Percentiles rank a stretch among this genome's conserved stretches.
Conservation (phyloP, 1,139 yeast species). For the Candida sp. region DNA sequence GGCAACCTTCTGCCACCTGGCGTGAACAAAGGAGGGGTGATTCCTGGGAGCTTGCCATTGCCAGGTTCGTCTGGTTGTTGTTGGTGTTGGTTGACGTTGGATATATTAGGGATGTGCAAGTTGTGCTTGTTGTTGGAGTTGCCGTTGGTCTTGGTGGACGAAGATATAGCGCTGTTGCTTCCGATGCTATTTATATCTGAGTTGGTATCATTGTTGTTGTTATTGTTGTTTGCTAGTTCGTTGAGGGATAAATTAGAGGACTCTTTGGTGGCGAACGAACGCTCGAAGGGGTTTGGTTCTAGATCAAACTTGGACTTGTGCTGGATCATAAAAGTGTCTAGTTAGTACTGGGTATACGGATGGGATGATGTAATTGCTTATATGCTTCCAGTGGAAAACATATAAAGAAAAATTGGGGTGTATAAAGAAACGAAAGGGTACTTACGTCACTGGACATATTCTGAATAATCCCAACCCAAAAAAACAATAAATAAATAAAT, state of each 20-base stretch:
- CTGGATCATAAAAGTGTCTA: conserved; percentile 18
- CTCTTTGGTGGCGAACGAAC: conserved; percentile 78
- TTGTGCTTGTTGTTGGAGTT: conserved; percentile 32
- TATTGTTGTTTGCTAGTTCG: conserved; percentile 5
- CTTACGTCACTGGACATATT: conserved; percentile 16
- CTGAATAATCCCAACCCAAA: neutral
- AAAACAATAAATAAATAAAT: neutral
- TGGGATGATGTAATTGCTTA: neutral
- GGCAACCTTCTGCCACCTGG: conserved; percentile 69
- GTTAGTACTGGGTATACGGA: conserved; percentile 20
- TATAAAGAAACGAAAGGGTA: conserved; percentile 5
- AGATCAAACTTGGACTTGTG: conserved; percentile 65
- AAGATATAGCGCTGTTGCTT: conserved; percentile 3
- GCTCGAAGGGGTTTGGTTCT: conserved; percentile 96
- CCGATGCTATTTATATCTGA: conserved; percentile 7
- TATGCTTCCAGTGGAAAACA: neutral
- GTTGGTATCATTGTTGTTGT: neutral
- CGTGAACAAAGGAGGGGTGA: conserved; percentile 59
- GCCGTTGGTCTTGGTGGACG: conserved; percentile 4
- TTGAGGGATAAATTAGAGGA: conserved; percentile 11
- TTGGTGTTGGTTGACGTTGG: conserved; percentile 21
- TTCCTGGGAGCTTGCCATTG: conserved; percentile 39
- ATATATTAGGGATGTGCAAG: conserved; percentile 38
- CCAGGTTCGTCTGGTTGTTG: conserved; percentile 13
- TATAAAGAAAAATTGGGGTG: neutral